phyloP scores from a whole-genome alignment of 371 early-diverging fungal genomes.

The Blyttiomyces sp. region DNA sequence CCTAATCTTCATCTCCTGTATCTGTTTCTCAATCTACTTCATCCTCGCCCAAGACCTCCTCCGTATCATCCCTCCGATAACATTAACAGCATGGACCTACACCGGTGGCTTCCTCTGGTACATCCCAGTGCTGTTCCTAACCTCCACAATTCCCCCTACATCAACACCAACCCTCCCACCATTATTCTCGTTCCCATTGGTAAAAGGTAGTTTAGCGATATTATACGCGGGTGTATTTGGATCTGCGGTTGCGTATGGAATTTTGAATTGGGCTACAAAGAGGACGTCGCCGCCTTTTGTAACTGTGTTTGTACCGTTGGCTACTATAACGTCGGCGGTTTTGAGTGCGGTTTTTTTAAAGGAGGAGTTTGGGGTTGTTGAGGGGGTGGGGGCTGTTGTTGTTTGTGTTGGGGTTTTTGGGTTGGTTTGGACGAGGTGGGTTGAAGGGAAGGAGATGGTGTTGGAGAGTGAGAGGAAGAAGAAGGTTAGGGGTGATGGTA shows the following conservation, averaged over 20 bases:
- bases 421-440: slow-evolving; percentile 8
- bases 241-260: slow-evolving; percentile 4
- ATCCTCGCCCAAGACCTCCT: too few relatives aligned
- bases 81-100: slow-evolving; percentile 6
- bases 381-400: not conserved
- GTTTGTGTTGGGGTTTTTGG: slow-evolving; percentile 1
- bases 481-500: too few relatives aligned
- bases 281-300: slow-evolving; percentile 4
- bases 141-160: not conserved
- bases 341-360: not conserved
- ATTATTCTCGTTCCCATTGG: too few relatives aligned
- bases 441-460: too few relatives aligned
- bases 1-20: too few relatives aligned
- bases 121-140: not conserved
- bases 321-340: not conserved
- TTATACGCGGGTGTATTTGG: slow-evolving; percentile 1
- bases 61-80: not conserved
- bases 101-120: slow-evolving; percentile 8
- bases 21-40: too few relatives aligned
- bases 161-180: not conserved
- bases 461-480: too few relatives aligned
- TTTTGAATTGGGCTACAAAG: slow-evolving; percentile 1
- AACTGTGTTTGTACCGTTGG: slow-evolving; percentile 11
- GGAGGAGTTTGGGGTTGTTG: not conserved
- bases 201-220: not conserved